A percentile compares a stretch with the other conserved stretches of the same genome.
Evolutionary conservation across 495 filamentous ascomycete genomes (phyloP).

Genomic region (Penicillium silybi): DNA sequence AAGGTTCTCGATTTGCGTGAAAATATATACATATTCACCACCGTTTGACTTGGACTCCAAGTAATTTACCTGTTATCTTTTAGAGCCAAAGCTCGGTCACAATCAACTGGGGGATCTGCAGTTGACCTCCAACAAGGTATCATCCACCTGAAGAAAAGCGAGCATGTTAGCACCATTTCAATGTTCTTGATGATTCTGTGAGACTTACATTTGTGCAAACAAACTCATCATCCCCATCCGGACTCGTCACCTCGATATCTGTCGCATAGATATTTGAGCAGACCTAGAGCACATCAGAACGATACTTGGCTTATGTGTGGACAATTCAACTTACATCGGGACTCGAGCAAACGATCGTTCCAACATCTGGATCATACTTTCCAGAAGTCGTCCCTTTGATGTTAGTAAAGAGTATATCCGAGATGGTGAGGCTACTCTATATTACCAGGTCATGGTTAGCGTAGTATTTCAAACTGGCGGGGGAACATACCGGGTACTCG

Average conservation of each 20-base stretch:
- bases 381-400: conserved; percentile 53
- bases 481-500: conserved; percentile 44
- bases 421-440: conserved; percentile 54
- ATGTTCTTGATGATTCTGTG: not conserved
- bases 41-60: no score
- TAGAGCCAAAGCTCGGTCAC: no score
- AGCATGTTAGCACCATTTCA: not conserved
- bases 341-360: conserved; percentile 56
- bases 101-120: conserved; percentile 33
- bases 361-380: conserved; percentile 47
- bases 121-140: conserved; percentile 38
- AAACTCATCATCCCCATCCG: conserved; percentile 45
- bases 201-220: conserved; percentile 51
- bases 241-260: conserved; percentile 50
- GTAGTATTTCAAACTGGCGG: not conserved
- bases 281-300: conserved; percentile 23
- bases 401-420: conserved; percentile 50
- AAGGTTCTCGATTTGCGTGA: no score
- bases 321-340: conserved; percentile 28
- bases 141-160: conserved; percentile 27
- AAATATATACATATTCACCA: no score
- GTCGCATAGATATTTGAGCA: conserved; percentile 52
- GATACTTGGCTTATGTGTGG: not conserved
- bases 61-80: no score
- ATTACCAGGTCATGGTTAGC: not conserved